These are phyloP conservation scores for Malassezia slooffiae DNA, from an alignment of 1,284 basidiomycete species.

Conservation along the genomic window DNA sequence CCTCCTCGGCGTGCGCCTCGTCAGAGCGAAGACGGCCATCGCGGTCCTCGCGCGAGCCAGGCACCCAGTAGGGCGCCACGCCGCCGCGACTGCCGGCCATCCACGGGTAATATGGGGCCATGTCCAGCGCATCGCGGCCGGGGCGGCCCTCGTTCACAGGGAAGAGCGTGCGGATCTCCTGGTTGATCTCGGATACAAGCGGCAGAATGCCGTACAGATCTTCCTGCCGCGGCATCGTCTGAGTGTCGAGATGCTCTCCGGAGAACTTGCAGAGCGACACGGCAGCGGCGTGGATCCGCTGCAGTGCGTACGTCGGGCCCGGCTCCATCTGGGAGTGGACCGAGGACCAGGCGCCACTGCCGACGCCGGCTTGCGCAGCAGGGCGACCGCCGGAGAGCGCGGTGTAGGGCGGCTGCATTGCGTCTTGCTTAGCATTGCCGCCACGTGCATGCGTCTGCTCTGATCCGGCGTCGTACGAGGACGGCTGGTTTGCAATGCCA, in stretches of 20 bases:
- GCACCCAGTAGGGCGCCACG: slow-evolving; percentile 1
- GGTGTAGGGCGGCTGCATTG: too few relatives aligned
- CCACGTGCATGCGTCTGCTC: too few relatives aligned
- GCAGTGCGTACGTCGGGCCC: slow-evolving; percentile 3
- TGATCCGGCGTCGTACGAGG: too few relatives aligned
- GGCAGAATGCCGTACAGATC: slow-evolving; percentile 24
- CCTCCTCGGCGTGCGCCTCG: neutral
- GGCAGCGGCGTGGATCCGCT: slow-evolving; percentile 25
- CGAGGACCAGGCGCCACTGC: too few relatives aligned
- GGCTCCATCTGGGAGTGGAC: slow-evolving; percentile 2
- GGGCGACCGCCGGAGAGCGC: too few relatives aligned
- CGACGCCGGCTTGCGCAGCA: too few relatives aligned
- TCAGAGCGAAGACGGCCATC: slow-evolving; percentile 5
- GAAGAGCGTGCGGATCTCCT: slow-evolving; percentile 25
- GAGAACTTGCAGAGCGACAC: slow-evolving; percentile 27
- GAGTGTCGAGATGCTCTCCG: slow-evolving; percentile 23
- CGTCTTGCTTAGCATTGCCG: too few relatives aligned
- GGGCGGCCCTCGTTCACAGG: slow-evolving; percentile 19
- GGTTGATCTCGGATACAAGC: slow-evolving; percentile 28
- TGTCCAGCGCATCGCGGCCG: slow-evolving; percentile 12
- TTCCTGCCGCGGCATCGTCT: slow-evolving; percentile 17
- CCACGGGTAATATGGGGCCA: slow-evolving; percentile 11
- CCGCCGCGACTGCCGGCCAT: neutral
- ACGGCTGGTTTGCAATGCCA: too few relatives aligned
- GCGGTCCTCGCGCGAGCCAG: slow-evolving; percentile 8